These are phyloP conservation scores for Stephania japonica DNA, from an alignment of 164 flowering plant genomes.

Conservation along the genomic window DNA sequence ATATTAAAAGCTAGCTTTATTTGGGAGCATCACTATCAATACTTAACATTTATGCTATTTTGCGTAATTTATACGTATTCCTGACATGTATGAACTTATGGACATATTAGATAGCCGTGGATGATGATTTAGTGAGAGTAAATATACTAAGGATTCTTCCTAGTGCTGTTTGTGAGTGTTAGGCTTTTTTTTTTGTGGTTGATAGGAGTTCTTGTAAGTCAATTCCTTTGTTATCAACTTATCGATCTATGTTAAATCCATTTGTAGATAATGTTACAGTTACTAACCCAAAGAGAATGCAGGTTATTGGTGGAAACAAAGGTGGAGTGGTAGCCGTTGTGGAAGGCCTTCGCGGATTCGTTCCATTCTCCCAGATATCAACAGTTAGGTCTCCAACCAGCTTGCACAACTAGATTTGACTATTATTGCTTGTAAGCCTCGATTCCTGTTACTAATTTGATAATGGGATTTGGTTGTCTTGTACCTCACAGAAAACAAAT, in stretches of 20 bases:
- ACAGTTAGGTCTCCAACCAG: conserved; percentile 43
- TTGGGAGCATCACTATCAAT: too few relatives aligned
- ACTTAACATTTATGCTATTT: too few relatives aligned
- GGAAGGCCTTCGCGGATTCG: conserved; percentile 88
- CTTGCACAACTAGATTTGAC: not conserved
- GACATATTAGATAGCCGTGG: too few relatives aligned
- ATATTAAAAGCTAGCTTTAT: not conserved
- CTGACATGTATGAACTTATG: too few relatives aligned
- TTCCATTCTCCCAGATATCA: conserved; percentile 92
- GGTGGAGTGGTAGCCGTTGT: conserved; percentile 88
- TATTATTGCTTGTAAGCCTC: not conserved
- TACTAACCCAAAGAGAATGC: conserved; percentile 12
- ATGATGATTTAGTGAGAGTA: too few relatives aligned
- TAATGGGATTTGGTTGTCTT: not conserved
- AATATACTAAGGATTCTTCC: too few relatives aligned
- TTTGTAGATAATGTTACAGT: not conserved
- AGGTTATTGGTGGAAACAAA: conserved; percentile 81
- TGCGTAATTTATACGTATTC: too few relatives aligned
- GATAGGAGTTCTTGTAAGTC: not conserved
- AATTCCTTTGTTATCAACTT: not conserved
- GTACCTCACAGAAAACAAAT: conserved; percentile 50
- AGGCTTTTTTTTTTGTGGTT: not conserved
- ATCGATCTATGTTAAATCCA: not conserved
- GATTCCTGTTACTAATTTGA: not conserved
- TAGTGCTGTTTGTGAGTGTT: not conserved